Evolutionary conservation across 306 rosid genomes (phyloP).

Genomic region (Glycyrrhiza uralensis): DNA sequence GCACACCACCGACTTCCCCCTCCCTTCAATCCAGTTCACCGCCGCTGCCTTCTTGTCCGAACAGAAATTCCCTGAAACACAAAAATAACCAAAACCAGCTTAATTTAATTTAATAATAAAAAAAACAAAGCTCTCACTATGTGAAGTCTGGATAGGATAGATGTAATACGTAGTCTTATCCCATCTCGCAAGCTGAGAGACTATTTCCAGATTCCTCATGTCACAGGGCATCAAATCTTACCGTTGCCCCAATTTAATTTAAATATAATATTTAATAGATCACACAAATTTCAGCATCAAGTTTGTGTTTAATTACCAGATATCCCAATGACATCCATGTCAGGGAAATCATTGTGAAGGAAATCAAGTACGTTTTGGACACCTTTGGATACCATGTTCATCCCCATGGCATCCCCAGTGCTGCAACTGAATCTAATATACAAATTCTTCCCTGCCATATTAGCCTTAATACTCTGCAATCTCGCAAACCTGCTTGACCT

Average conservation of each 20-base stretch:
- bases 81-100: neutral
- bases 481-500: slow-evolving; percentile 86
- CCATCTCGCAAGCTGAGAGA: no score
- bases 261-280: no score
- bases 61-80: slow-evolving; percentile 84
- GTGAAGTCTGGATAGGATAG: no score
- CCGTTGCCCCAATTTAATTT: no score
- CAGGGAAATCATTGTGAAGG: slow-evolving; percentile 70
- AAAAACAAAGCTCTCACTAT: no score
- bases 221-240: no score
- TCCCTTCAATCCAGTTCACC: slow-evolving; percentile 92
- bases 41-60: slow-evolving; percentile 93
- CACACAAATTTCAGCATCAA: no score
- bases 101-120: no score
- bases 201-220: no score
- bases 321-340: slow-evolving; percentile 92
- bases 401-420: slow-evolving; percentile 98
- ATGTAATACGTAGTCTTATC: no score
- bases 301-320: slow-evolving; percentile 59
- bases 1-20: slow-evolving; percentile 88
- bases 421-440: slow-evolving; percentile 72
- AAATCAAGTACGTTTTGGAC: slow-evolving; percentile 75
- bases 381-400: slow-evolving; percentile 97
- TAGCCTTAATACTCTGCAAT: slow-evolving; percentile 54
- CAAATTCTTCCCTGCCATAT: slow-evolving; percentile 74